Conservation (phyloP, 495 filamentous ascomycete genomes). For the Annulohypoxylon maeteangense region DNA sequence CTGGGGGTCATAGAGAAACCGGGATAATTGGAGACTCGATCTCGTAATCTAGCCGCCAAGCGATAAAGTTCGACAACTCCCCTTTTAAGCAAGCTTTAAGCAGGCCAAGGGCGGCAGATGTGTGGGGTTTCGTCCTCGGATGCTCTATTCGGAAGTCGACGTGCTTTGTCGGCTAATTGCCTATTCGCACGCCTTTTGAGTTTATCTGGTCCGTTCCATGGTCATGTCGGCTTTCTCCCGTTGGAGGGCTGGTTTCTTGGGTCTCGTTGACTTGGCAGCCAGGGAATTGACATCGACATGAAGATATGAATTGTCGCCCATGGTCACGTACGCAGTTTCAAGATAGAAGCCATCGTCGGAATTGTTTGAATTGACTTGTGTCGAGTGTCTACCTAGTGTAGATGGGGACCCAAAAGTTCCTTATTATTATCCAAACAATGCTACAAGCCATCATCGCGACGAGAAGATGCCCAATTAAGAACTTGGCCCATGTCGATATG, state of each 20-base stretch:
- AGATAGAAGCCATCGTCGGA: background rate
- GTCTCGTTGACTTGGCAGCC: background rate
- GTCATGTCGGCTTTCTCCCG: conserved; percentile 1
- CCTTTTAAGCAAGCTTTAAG: conserved; percentile 35
- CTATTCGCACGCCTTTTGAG: conserved; percentile 1
- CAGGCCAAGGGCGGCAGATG: conserved; percentile 28
- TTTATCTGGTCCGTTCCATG: background rate
- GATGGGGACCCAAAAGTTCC: background rate
- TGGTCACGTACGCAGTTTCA: background rate
- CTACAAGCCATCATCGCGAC: background rate
- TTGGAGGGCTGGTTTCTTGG: background rate
- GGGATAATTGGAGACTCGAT: conserved; percentile 3
- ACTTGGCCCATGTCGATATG: background rate
- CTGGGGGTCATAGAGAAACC: conserved; percentile 1
- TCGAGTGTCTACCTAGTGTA: background rate
- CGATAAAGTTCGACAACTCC: conserved; percentile 22
- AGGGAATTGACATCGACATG: background rate
- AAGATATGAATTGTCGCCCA: background rate
- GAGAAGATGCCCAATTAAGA: background rate
- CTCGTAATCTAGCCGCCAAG: conserved; percentile 22
- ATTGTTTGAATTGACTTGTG: background rate
- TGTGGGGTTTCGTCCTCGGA: conserved; percentile 26
- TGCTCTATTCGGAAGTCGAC: conserved; percentile 30
- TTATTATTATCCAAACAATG: background rate
- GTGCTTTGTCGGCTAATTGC: conserved; percentile 33